Base-by-base conservation (phyloP, 805 yeast species). In the Clavispora phyllophila region DNA sequence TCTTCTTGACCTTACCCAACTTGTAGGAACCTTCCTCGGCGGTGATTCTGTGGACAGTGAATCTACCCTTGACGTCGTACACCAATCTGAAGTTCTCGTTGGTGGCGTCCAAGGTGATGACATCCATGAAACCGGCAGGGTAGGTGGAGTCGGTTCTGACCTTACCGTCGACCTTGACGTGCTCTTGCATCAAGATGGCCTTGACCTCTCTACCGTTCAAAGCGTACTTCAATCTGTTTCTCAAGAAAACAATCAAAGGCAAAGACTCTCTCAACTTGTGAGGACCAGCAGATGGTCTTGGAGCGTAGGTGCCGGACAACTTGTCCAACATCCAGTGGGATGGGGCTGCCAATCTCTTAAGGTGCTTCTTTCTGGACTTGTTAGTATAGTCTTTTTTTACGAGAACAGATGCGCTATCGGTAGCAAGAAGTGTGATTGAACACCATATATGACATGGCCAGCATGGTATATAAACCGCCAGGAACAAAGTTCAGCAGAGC, bases 271-370 rank as follows among this genome's bases (percentile, higher is more conserved):
- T 84, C 72, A 90, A 82, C 78, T 91, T 93, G 82, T 91, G 99
- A 73, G 99, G 99, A 81, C 99, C 99, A 63, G 96, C 84, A 56
- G 97, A 89, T 70, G 98, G 96, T 81, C 98, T 89, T 80, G 99
- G 99, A 57, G 99, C 99, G 75, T 93, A 93, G 69, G 87, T 81
- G 73, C 99, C 99, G 70, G 97, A 87, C 79, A 93, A 82, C 81
- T 93, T 93, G 95, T 95, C 99, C 81, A 93, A 87, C 95, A 93
- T 87, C 99, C 99, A 93, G 85, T 93, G 99, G 81, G 90, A 85
- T 82, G 99, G 99, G 75, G 99, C 99, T 75, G 98, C 96, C 78
- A 91, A 85, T 85, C 98, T 89, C 84, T 91, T 90, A 75, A 90
- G 84, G 76, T 91, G 97, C 84, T 91, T 90, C 90, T 89, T 88